These are phyloP conservation scores for Passalora sequoiae DNA, from an alignment of 2,329 filamentous ascomycete genomes.

Conservation along the genomic window DNA sequence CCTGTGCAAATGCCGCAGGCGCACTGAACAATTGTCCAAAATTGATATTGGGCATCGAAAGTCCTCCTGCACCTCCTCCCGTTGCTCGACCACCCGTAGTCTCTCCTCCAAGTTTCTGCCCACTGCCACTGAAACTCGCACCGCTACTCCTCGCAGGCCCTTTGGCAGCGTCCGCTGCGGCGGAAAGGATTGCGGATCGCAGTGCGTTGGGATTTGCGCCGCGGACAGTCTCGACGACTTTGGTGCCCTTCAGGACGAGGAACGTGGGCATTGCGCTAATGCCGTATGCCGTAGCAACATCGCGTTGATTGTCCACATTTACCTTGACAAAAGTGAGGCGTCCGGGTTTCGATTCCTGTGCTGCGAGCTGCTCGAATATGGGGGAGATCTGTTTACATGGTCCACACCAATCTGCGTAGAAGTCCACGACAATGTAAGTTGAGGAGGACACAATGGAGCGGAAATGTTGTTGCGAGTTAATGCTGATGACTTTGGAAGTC, in stretches of 20 bases:
- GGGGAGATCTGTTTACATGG: slow-evolving; percentile 53
- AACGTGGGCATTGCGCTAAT: slow-evolving; percentile 51
- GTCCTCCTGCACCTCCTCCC: slow-evolving; percentile 3
- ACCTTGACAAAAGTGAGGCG: slow-evolving; percentile 51
- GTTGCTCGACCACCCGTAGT: not conserved
- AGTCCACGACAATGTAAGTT: slow-evolving; percentile 34
- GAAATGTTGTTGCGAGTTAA: slow-evolving; percentile 32
- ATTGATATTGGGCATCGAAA: slow-evolving; percentile 17
- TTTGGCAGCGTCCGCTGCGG: slow-evolving; percentile 37
- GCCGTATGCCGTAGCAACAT: slow-evolving; percentile 46
- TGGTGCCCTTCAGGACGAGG: slow-evolving; percentile 42
- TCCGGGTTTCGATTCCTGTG: slow-evolving; percentile 44
- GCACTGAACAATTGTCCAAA: slow-evolving; percentile 23
- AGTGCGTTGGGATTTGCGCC: slow-evolving; percentile 47
- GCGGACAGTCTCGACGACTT: slow-evolving; percentile 44
- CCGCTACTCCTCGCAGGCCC: slow-evolving; percentile 34
- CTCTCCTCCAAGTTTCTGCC: slow-evolving; percentile 39
- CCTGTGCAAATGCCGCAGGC: slow-evolving; percentile 30
- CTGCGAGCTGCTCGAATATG: slow-evolving; percentile 48
- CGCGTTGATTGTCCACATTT: slow-evolving; percentile 50
- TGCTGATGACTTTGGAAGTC: slow-evolving; percentile 27
- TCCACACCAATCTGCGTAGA: slow-evolving; percentile 46
- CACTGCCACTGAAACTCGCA: slow-evolving; percentile 39
- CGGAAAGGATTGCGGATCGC: slow-evolving; percentile 43
- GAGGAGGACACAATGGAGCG: slow-evolving; percentile 27